phyloP scores from a whole-genome alignment of 1,284 basidiomycete species.

The Malassezia furfur region DNA sequence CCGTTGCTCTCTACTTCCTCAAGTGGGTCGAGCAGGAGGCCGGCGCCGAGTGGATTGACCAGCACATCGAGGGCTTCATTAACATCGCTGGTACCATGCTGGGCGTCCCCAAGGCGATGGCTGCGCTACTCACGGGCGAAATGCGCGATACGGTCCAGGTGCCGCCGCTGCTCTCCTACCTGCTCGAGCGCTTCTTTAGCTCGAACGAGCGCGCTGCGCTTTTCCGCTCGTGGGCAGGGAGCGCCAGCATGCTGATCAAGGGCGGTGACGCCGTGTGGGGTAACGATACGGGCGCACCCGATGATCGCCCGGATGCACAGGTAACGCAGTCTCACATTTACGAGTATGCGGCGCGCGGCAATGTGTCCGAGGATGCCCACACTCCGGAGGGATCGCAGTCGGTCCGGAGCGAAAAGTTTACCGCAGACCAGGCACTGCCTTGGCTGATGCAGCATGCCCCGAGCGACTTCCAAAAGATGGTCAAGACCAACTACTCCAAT shows the following conservation, averaged over 20 bases:
- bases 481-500: slow-evolving; percentile 79
- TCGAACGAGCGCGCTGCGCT: slow-evolving; percentile 76
- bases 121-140: slow-evolving; percentile 82
- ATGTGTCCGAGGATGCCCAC: slow-evolving; percentile 5
- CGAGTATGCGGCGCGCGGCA: slow-evolving; percentile 12
- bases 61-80: slow-evolving; percentile 49
- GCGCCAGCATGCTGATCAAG: slow-evolving; percentile 59
- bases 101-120: slow-evolving; percentile 74
- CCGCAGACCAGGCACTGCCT: slow-evolving; percentile 62
- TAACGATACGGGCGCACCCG: slow-evolving; percentile 51
- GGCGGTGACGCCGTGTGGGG: slow-evolving; percentile 90
- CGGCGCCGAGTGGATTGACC: slow-evolving; percentile 84
- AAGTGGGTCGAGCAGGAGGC: slow-evolving; percentile 91
- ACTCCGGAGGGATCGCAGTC: slow-evolving; percentile 8
- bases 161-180: slow-evolving; percentile 71
- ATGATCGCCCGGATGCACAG: slow-evolving; percentile 26
- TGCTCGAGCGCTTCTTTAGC: slow-evolving; percentile 62
- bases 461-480: slow-evolving; percentile 71
- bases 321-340: slow-evolving; percentile 60
- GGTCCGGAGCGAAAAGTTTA: slow-evolving; percentile 53
- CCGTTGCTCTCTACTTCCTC: slow-evolving; percentile 40
- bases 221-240: slow-evolving; percentile 90
- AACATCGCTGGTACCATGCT: slow-evolving; percentile 80
- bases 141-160: slow-evolving; percentile 85
- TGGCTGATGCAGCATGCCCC: slow-evolving; percentile 83